Base-by-base conservation (phyloP, 2,329 filamentous ascomycete species). In the Fulvia fulva region DNA sequence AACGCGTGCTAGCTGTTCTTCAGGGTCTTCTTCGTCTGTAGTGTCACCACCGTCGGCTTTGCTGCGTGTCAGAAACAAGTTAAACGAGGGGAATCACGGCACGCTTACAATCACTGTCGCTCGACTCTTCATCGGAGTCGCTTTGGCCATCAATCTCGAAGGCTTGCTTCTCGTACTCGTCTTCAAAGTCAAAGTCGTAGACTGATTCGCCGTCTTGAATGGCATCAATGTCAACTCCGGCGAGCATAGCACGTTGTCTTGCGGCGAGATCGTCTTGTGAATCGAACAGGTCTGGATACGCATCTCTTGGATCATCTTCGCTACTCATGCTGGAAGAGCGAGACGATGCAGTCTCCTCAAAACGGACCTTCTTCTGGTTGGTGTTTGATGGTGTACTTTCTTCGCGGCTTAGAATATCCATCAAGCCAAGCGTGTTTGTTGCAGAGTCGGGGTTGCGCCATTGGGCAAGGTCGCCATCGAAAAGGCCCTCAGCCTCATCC, bases 11-110 rank as follows among this genome's bases (percentile, higher is more conserved):
- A 65, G 53, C 41, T 59, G 60, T 34, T 68, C 66, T 44, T 68
- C 70, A 32, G 66, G 63, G 23, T 62, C 64, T 41, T 72, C 71
- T 60, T 73, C 71, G 51, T 73, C 71, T 28, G 71, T 73, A 19
- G 70, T 71, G 47, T 73, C 71, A 32, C 71, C 72, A 55, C 71
- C 72, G 63, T 71, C 70, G 63, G 69, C 70, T 72, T 68, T 55
- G 11, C 25, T 37, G 44, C 21, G 44, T 58, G 68, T 72, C 60
- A 72, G 70, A 60, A 59, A 54, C 32, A 61, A 53, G 7, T 30
- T 22, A 28, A 28, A 30, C 45, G 12, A 57, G 8, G 60, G 30
- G 37, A 51, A 44, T 55, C 28, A 46, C 25, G 21, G 44, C 22
- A 57, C 44, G 67, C 70, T 62, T 71, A 73, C 71, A 68, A 45